Percentiles rank a stretch among this genome's conserved stretches.
These are phyloP conservation scores for Coemansia sp. DNA, from an alignment of 192 early-diverging fungal species.

Conservation along the genomic window DNA sequence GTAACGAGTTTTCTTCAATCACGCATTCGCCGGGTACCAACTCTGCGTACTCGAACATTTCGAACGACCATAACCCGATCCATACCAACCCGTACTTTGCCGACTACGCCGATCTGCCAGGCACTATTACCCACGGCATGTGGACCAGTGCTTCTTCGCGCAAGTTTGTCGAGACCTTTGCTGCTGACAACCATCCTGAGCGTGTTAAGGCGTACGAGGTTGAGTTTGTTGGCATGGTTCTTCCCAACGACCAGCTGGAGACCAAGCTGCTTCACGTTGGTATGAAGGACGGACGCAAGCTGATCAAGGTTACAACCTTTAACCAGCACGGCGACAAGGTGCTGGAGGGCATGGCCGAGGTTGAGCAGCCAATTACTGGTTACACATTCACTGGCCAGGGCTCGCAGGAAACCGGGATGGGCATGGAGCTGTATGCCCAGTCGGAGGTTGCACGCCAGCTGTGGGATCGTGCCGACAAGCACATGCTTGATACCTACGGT, in stretches of 20 bases:
- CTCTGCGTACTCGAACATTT: conserved; percentile 81
- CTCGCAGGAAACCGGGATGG: conserved; percentile 95
- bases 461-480: conserved; percentile 89
- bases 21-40: conserved; percentile 86
- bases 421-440: conserved; percentile 86
- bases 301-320: conserved; percentile 86
- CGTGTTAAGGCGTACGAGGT: conserved; percentile 85
- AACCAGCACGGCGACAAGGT: conserved; percentile 81
- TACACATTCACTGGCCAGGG: conserved; percentile 97
- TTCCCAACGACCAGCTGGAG: conserved; percentile 84
- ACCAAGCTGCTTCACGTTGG: conserved; percentile 90
- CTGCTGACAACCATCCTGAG: conserved; percentile 89
- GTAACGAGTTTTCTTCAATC: conserved; percentile 81
- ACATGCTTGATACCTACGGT: conserved; percentile 83
- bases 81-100: conserved; percentile 96
- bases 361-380: conserved; percentile 86
- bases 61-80: conserved; percentile 94
- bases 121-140: conserved; percentile 97
- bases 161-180: conserved; percentile 94
- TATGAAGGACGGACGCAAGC: conserved; percentile 95
- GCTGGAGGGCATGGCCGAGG: conserved; percentile 86
- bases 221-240: conserved; percentile 90
- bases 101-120: conserved; percentile 83
- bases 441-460: conserved; percentile 81
- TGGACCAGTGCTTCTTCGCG: conserved; percentile 93